phyloP scores from a whole-genome alignment of 768 basidiomycete genomes.

The Rubroboletus satanas region DNA sequence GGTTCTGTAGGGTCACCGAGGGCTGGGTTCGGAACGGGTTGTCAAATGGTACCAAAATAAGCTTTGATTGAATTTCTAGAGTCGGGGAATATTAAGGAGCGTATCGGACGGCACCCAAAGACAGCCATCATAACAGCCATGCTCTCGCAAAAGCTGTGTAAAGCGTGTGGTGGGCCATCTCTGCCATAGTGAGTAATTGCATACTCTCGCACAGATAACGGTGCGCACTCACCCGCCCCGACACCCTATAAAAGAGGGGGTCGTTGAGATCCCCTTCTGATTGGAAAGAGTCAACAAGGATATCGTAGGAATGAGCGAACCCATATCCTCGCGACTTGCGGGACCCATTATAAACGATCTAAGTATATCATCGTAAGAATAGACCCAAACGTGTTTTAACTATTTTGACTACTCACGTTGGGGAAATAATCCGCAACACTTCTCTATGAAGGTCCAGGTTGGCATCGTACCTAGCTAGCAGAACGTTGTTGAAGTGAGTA shows the following conservation, averaged over 20 bases:
- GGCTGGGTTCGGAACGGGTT: constrained; percentile 40
- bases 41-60: constrained; percentile 50
- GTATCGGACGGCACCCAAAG: constrained; percentile 53
- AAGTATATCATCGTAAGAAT: background rate
- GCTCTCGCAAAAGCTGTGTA: constrained; percentile 42
- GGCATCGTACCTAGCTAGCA: constrained; percentile 42
- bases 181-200: constrained; percentile 3
- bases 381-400: background rate
- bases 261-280: constrained; percentile 41
- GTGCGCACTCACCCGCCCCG: constrained; percentile 38
- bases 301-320: constrained; percentile 47
- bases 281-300: constrained; percentile 45
- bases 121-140: constrained; percentile 47
- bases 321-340: constrained; percentile 42
- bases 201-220: background rate
- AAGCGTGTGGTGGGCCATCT: constrained; percentile 53
- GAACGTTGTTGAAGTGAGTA: constrained; percentile 38
- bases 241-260: constrained; percentile 38
- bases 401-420: constrained; percentile 34
- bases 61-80: constrained; percentile 43
- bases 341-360: constrained; percentile 51
- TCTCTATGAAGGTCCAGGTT: constrained; percentile 46
- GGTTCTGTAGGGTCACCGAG: constrained; percentile 14
- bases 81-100: constrained; percentile 46
- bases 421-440: constrained; percentile 46